Evolutionary conservation across 116 monocot genomes (phyloP), one percentile per base, ranked within the genome.

Genomic region (Iris pallida): DNA sequence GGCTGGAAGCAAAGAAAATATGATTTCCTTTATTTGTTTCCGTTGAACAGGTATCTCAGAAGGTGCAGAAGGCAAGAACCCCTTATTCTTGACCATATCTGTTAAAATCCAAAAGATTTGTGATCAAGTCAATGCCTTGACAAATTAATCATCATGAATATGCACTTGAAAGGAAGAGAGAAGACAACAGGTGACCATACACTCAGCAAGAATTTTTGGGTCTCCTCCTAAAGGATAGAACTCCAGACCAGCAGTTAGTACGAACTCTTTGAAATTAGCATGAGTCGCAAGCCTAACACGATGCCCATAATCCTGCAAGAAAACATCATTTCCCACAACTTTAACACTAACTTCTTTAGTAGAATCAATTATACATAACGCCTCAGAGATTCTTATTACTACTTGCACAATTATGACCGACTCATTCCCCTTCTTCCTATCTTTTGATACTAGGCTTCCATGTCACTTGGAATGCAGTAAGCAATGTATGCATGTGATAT

Each of bases 51-150:
- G 73, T 73, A 97, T 96, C 62, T 96, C 96, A 55, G 96, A 96
- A 59, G 92, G 86, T 75, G 79, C 9, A 47, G 96, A 96, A 73
- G 96, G 96, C 52, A 96, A 73, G 64, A 96, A 96, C 8, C 96
- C 96, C 78, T 96, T 96, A 76, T 96, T 96, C 75, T 96, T 96
- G 16, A 96, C 96, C 96, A 96, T 96, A 30, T 72, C 73, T 73
- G 73, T 65, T 73, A 42, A 65, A 42, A 61, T 15, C 15, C 49
- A 61, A 61, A 61, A 7, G 48, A 42, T 40, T 71, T 61, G 15
- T n/a, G n/a, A 61, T 19, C 16, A 10, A 59, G 47, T 30, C 30
- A 71, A 61, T 18, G 14, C 3, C 19, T 16, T 47, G 30, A 30
- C 30, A 30, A 30, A 30, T 30, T 30, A 30, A 66, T 66, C 30